Percentiles rank a stretch among this genome's conserved stretches.
These are phyloP conservation scores for Sistotremastrum niveocremeum DNA, from an alignment of 768 basidiomycete genomes.

Conservation along the genomic window DNA sequence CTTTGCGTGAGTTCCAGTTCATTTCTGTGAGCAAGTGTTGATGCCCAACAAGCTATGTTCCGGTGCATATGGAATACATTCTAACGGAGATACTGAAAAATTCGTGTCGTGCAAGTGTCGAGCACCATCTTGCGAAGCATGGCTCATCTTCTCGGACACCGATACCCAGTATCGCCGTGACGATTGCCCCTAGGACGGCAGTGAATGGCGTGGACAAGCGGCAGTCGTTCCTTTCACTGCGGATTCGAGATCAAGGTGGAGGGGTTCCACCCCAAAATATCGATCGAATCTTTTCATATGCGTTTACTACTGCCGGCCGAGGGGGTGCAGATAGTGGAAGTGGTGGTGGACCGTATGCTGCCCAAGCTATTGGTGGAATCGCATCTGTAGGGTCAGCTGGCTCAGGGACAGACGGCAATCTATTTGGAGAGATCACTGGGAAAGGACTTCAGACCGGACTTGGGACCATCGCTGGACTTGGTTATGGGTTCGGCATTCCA, in stretches of 20 bases:
- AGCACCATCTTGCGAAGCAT: constrained; percentile 41
- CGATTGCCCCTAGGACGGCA: constrained; percentile 43
- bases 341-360: constrained; percentile 63
- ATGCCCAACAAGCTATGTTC: constrained; percentile 50
- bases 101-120: constrained; percentile 79
- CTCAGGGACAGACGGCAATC: constrained; percentile 26
- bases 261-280: constrained; percentile 67
- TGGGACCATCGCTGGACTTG: constrained; percentile 83
- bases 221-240: constrained; percentile 51
- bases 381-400: constrained; percentile 39
- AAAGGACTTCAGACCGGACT: constrained; percentile 68
- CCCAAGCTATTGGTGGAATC: constrained; percentile 61
- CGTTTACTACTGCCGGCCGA: constrained; percentile 73
- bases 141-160: constrained; percentile 19
- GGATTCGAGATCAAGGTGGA: constrained; percentile 78
- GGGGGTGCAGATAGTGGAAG: constrained; percentile 24
- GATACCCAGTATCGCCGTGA: constrained; percentile 56
- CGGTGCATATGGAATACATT: constrained; percentile 85
- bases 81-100: constrained; percentile 87
- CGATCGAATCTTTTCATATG: constrained; percentile 77
- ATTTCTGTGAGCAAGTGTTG: constrained; percentile 1
- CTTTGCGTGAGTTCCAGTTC: constrained; percentile 52
- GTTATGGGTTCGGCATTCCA: constrained; percentile 67
- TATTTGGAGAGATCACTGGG: constrained; percentile 69
- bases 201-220: constrained; percentile 3